Base-by-base conservation (phyloP, 495 filamentous ascomycete genomes). In the Podospora appendiculata region DNA sequence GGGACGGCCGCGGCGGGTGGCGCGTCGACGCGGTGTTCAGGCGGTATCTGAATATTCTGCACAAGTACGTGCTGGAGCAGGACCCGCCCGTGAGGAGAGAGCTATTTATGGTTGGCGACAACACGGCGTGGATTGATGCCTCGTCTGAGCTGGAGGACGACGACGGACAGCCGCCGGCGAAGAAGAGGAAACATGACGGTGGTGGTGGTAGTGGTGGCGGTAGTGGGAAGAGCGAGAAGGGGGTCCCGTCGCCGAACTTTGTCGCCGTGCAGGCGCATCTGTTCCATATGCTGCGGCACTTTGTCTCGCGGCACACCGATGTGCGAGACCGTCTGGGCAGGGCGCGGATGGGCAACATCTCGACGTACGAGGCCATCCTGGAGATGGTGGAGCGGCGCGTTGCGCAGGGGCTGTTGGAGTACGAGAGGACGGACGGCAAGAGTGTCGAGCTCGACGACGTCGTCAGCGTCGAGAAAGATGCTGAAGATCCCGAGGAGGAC, bases 231-330 rank as follows among this genome's bases (percentile, higher is more conserved):
- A 36, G 32, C 8, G 8, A 44, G 13, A 70, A 68, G 46, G 52
- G 64, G 17, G 40, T 51, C 25, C 69, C 70, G 12, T 84, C 84
- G 32, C 81, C 90, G 7, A 96, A 89, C 59, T 72, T 94, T 19
- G 73, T 79, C n/a, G 82, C 82, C 33, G 87, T 99, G 74, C 92
- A 96, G 63, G 79, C 87, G 4, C 93, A 99, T 68, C 78, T 96
- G 36, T 99, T 99, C 74, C 86, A 95, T 63, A 77, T 99, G 19
- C 82, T 96, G 8, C 82, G 92, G 5, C 78, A 90, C 3, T 80
- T 97, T 45, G 80, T 97, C 39, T 70, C 82, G 0, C 76, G 70
- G 35, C 87, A 96, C 64, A 86, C 84, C 32, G 76, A 90, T 58
- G 82, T 99, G 42, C 82, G 94, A 5, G 86, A 95, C 65, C 77